A percentile compares a stretch with the other conserved stretches of the same genome.
Evolutionary conservation across 1,284 basidiomycete genomes (phyloP).

Genomic region (Agaricales sp.): DNA sequence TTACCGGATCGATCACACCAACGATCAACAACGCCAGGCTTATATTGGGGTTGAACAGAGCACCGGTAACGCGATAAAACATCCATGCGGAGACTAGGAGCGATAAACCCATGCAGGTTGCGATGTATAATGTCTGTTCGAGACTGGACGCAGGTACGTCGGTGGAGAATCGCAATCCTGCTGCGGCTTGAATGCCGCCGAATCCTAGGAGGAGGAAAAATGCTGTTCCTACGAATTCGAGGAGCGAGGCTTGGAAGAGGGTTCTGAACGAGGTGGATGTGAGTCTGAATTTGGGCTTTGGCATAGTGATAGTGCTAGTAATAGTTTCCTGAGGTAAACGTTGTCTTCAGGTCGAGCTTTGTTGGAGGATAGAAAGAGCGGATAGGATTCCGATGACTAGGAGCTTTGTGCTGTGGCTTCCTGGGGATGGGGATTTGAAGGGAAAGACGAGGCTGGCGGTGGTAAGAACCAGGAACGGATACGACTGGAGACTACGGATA

Average conservation of each 20-base stretch:
- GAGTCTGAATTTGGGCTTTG: neutral
- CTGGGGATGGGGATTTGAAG: too few relatives aligned
- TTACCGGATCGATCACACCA: slow-evolving; percentile 47
- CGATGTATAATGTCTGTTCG: slow-evolving; percentile 45
- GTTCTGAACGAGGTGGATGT: slow-evolving; percentile 12
- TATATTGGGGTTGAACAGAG: slow-evolving; percentile 64
- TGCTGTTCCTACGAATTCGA: slow-evolving; percentile 48
- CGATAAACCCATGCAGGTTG: slow-evolving; percentile 54
- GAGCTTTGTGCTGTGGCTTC: too few relatives aligned
- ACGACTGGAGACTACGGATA: too few relatives aligned
- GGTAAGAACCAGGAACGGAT: too few relatives aligned
- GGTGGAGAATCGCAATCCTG: slow-evolving; percentile 19
- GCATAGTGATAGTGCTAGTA: too few relatives aligned
- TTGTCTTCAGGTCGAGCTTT: too few relatives aligned
- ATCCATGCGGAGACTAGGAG: slow-evolving; percentile 64
- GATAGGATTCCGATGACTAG: too few relatives aligned
- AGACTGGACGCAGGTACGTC: slow-evolving; percentile 21
- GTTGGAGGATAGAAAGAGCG: too few relatives aligned
- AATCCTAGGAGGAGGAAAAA: slow-evolving; percentile 54
- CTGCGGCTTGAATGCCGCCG: slow-evolving; percentile 47
- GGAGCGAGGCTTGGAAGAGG: slow-evolving; percentile 34
- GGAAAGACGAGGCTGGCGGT: too few relatives aligned
- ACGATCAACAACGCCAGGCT: slow-evolving; percentile 50
- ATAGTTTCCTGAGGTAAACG: too few relatives aligned
- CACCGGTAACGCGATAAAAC: slow-evolving; percentile 67